Percentiles rank a stretch among this genome's conserved stretches.
phyloP scores from a whole-genome alignment of 441 rosid genomes.

The Pelargonium citronellum region DNA sequence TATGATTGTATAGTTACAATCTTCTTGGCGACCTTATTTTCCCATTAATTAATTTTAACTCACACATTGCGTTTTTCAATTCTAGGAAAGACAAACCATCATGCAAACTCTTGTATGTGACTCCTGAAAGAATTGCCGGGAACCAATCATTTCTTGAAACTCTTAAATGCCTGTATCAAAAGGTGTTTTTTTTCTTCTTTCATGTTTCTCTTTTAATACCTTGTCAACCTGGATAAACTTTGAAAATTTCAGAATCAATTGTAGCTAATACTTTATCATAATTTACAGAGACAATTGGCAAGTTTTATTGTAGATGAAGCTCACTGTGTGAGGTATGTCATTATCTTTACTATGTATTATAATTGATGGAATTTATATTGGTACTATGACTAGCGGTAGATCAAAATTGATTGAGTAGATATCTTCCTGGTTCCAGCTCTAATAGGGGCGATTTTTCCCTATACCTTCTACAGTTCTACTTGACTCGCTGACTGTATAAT shows the following conservation, averaged over 20 bases:
- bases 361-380: constrained; percentile 6
- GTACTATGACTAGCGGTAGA: background rate
- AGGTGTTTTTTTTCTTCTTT: constrained; percentile 35
- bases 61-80: constrained; percentile 19
- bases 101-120: constrained; percentile 81
- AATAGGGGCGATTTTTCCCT: too few species aligned
- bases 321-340: constrained; percentile 77
- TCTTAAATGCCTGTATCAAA: constrained; percentile 52
- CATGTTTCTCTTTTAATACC: background rate
- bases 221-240: constrained; percentile 11
- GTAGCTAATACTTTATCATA: constrained; percentile 5
- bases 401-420: too few species aligned
- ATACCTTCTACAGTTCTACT: too few species aligned
- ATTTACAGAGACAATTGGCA: constrained; percentile 58
- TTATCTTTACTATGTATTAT: constrained; percentile 3
- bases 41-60: constrained; percentile 6
- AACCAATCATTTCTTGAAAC: constrained; percentile 57
- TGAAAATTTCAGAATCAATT: constrained; percentile 8
- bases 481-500: too few species aligned
- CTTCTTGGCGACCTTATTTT: background rate
- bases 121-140: constrained; percentile 85
- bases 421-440: background rate
- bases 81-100: constrained; percentile 65
- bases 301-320: constrained; percentile 95
- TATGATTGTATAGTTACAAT: background rate